These are phyloP conservation scores for Exophiala spinifera DNA, from an alignment of 2,329 filamentous ascomycete species.

Conservation along the genomic window DNA sequence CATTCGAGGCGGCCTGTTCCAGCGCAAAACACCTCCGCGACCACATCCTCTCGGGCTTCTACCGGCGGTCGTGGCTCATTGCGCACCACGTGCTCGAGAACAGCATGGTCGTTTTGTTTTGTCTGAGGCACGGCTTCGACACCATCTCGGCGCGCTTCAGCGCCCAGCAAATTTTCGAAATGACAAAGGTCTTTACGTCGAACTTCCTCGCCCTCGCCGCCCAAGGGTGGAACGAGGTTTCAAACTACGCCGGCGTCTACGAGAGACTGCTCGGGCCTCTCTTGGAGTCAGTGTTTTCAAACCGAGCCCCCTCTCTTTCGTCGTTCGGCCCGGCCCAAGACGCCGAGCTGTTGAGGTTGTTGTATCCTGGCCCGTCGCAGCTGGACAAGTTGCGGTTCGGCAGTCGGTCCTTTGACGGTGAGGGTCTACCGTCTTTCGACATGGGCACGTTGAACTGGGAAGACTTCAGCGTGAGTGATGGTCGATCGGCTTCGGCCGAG, in stretches of 20 bases:
- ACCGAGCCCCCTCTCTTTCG: conserved; percentile 26
- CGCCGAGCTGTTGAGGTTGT: conserved; percentile 28
- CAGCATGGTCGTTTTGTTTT: conserved; percentile 34
- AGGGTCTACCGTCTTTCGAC: conserved; percentile 37
- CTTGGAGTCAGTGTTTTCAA: conserved; percentile 34
- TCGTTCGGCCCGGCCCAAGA: conserved; percentile 31
- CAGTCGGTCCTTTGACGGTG: conserved; percentile 34
- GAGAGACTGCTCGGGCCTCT: conserved; percentile 33
- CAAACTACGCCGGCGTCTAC: conserved; percentile 32
- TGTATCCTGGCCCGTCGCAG: conserved; percentile 31
- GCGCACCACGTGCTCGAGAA: conserved; percentile 31
- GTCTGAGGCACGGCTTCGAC: conserved; percentile 33
- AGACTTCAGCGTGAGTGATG: conserved; percentile 29
- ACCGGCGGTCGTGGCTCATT: conserved; percentile 30
- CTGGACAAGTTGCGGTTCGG: conserved; percentile 30
- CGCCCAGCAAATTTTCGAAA: conserved; percentile 34
- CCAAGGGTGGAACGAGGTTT: conserved; percentile 35
- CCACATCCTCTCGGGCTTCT: conserved; percentile 30
- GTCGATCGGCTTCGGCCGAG: conserved; percentile 16
- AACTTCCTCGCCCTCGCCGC: conserved; percentile 34
- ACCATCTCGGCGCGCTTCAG: conserved; percentile 32
- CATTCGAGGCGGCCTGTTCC: conserved; percentile 30
- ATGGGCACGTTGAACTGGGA: conserved; percentile 29
- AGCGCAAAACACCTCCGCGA: conserved; percentile 29
- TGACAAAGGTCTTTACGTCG: conserved; percentile 34